A percentile compares a stretch with the other conserved stretches of the same genome.
These are phyloP conservation scores for Leucocoprinus sp. DNA, from an alignment of 768 basidiomycete species.

Conservation along the genomic window DNA sequence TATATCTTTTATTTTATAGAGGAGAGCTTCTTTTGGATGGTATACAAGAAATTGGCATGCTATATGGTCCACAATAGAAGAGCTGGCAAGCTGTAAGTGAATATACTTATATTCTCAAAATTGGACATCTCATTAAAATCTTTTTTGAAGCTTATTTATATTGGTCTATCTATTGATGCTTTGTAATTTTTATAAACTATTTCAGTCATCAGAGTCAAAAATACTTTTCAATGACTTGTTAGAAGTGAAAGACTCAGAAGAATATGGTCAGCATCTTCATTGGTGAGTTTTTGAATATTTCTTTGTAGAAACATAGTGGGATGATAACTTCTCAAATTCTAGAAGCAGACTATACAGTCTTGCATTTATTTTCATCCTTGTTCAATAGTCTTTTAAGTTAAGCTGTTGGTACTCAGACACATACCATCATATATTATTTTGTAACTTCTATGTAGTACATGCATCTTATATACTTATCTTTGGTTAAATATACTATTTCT, in stretches of 20 bases:
- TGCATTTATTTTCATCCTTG: too few relatives aligned
- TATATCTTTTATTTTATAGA: slow-evolving; percentile 11
- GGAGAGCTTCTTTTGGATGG: slow-evolving; percentile 24
- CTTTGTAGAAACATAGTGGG: too few relatives aligned
- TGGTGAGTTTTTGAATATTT: slow-evolving; percentile 15
- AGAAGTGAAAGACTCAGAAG: slow-evolving; percentile 9
- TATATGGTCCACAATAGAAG: slow-evolving; percentile 24
- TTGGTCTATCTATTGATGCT: slow-evolving; percentile 19
- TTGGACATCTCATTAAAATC: slow-evolving; percentile 6
- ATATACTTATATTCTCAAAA: neutral
- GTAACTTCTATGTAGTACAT: neutral
- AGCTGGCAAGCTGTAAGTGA: slow-evolving; percentile 25
- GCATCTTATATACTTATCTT: neutral
- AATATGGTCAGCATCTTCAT: slow-evolving; percentile 14
- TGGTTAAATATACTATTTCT: slow-evolving; percentile 20
- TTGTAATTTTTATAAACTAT: slow-evolving; percentile 16
- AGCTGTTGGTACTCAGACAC: too few relatives aligned
- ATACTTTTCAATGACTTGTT: slow-evolving; percentile 18
- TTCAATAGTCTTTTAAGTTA: too few relatives aligned
- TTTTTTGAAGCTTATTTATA: slow-evolving; percentile 21
- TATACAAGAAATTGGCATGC: slow-evolving; percentile 25
- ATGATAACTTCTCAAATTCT: too few relatives aligned
- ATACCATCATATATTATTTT: too few relatives aligned
- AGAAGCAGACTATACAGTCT: too few relatives aligned
- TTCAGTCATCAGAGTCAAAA: slow-evolving; percentile 18